Conservation (phyloP, 192 early-diverging fungal genomes). For the Endogone sp. region DNA sequence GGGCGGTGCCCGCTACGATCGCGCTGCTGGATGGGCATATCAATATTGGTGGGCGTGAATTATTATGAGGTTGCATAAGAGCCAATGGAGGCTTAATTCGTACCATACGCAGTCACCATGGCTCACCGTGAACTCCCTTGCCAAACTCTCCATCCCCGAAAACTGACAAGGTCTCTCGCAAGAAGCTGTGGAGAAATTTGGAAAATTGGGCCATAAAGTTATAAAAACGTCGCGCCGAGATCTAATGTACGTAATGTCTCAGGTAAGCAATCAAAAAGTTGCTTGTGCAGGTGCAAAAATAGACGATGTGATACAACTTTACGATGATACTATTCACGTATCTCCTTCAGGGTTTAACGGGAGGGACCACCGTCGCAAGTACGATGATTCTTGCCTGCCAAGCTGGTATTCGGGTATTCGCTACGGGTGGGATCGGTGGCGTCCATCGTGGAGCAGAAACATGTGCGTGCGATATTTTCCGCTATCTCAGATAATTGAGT, state of each 20-base stretch:
- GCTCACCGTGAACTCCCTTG: neutral
- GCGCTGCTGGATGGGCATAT: conserved; percentile 84
- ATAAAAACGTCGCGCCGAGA: conserved; percentile 86
- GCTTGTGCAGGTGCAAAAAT: neutral
- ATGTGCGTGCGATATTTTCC: conserved; percentile 27
- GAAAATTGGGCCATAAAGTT: conserved; percentile 51
- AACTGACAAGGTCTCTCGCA: conserved; percentile 46
- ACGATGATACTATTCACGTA: neutral
- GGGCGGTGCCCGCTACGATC: conserved; percentile 84
- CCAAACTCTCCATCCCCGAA: neutral
- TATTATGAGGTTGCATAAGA: too few species aligned
- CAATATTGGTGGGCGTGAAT: conserved; percentile 58
- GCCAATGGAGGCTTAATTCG: neutral
- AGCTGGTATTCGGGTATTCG: conserved; percentile 88
- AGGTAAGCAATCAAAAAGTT: conserved; percentile 27
- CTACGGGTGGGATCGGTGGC: conserved; percentile 97
- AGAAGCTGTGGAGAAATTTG: conserved; percentile 60
- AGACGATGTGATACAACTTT: neutral
- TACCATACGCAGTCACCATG: too few species aligned
- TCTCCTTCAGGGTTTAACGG: conserved; percentile 50
- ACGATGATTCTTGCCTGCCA: conserved; percentile 86
- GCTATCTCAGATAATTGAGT: conserved; percentile 1
- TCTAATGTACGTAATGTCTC: conserved; percentile 69
- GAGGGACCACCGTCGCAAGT: conserved; percentile 90
- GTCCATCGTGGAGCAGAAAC: conserved; percentile 81